Evolutionary conservation across 176 grass and related monocot genomes (phyloP), one percentile per base, ranked within the genome.

Genomic region (Elymus sibiricus): DNA sequence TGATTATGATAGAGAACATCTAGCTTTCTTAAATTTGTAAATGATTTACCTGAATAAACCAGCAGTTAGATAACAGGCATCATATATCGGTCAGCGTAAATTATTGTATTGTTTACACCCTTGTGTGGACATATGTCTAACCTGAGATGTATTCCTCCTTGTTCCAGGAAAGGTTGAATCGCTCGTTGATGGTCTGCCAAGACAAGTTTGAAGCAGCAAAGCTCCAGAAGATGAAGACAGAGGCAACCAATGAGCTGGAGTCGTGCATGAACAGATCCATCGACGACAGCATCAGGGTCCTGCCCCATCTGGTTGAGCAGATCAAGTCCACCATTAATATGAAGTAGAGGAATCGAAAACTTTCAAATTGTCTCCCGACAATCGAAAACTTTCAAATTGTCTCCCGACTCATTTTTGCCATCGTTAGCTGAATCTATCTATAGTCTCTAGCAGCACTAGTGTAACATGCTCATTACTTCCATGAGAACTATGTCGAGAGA

Each of bases 171-270:
- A 87, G 90, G 68, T 76, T 95, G 91, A 98, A 92, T 39, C 88
- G 90, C 24, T 94, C 93, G 25, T 73, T 98, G 77, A 91, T 95
- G 93, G 93, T 92, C 42, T 94, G 93, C 64, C 93, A 98, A 86
- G 96, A 98, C 71, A 95, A 90, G 70, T 98, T 94, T 79, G 93
- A 98, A 87, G 77, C 84, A 47, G 88, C 86, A 67, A 95, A 89
- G 84, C 90, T 98, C 80, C 96, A 95, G 78, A 93, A 91, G 81
- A 87, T 95, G 49, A 89, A 95, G 88, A 94, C 83, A 4, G 86
- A 91, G 16, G 93, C 88, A 5, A 34, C 81, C 29, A 84, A 86
- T 66, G 96, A 94, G n/a, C 75, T 98, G 32, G 96, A 98, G 79
- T 88, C 91, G 4, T 98, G 96, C 2, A 88, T 98, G 27, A 94